phyloP scores from a whole-genome alignment of 768 basidiomycete genomes.

The Nidularia pulvinata region DNA sequence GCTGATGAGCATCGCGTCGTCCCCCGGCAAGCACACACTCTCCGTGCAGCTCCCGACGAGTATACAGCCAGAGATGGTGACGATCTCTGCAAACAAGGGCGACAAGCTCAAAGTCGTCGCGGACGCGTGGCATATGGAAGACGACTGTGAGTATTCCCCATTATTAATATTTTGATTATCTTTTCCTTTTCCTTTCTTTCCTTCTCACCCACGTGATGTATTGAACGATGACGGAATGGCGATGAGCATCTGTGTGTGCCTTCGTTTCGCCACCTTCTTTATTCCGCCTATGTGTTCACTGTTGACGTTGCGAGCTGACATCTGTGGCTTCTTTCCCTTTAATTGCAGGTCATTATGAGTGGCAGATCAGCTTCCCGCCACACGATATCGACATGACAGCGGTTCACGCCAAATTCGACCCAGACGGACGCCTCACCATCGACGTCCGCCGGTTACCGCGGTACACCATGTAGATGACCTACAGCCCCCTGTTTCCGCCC shows the following conservation, averaged over 20 bases:
- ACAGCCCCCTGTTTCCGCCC: no score
- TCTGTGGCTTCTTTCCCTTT: not conserved
- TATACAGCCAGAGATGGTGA: slow-evolving; percentile 62
- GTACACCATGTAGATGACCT: not conserved
- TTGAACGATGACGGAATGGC: not conserved
- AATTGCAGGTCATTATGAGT: slow-evolving; percentile 56
- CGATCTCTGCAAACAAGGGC: slow-evolving; percentile 58
- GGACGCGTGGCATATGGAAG: slow-evolving; percentile 63
- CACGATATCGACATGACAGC: slow-evolving; percentile 54
- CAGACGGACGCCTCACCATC: slow-evolving; percentile 44
- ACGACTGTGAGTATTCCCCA: slow-evolving; percentile 45
- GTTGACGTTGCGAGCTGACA: no score
- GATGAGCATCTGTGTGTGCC: no score
- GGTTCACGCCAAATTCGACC: slow-evolving; percentile 48
- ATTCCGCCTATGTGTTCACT: no score
- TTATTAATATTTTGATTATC: not conserved
- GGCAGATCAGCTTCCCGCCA: slow-evolving; percentile 55
- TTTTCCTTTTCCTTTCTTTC: slow-evolving; percentile 1
- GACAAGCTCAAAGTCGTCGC: slow-evolving; percentile 57
- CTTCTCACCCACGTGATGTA: not conserved
- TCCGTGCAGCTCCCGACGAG: slow-evolving; percentile 44
- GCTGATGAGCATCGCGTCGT: slow-evolving; percentile 41
- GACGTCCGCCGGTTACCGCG: slow-evolving; percentile 29
- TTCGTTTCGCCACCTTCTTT: no score
- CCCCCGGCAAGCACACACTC: slow-evolving; percentile 37